Base-by-base conservation (phyloP, 192 early-diverging fungal species). In the Podila verticillata region DNA sequence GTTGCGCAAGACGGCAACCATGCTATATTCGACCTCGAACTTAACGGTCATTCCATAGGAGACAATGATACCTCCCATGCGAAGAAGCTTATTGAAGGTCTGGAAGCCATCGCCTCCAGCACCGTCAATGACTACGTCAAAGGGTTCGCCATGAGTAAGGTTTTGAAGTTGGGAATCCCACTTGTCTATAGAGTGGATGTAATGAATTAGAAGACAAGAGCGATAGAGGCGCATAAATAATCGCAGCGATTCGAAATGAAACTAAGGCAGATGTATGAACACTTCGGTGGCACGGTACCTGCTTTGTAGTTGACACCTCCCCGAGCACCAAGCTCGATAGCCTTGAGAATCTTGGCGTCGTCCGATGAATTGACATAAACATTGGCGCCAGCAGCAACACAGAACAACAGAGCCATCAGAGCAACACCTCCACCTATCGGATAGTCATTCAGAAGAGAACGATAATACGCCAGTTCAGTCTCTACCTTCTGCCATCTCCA, bases 251-350 rank as follows among this genome's bases (percentile, higher is more conserved):
- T 24, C 29, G 26, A 7, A 26, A 31, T 3, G 5, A 26, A 24
- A 4, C 36, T 4, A 3, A 44, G 36, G 30, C 24, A 12, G 7
- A 22, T 36, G 7, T 1, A 26, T 28, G 9, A n/a, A 30, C 74
- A 91, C 89, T n/a, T n/a, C n/a, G n/a, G n/a, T n/a, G n/a, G n/a
- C n/a, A n/a, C n/a, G n/a, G n/a, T n/a, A n/a, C n/a, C 83, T 29
- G 86, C 75, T 72, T 84, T 92, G 66, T 94, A 94, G 63, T 90
- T 89, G 30, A 90, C 89, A 9, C 92, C 93, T n/a, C 92, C 92
- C 57, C 71, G 80, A 5, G 92, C 93, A 31, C 93, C 93, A 10
- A 93, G 63, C 20, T 72, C 48, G 28, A 91, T 70, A 34, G 92
- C 93, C 32, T 74, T 68, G n/a, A 80, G 51, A 32, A 94, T 89